Percentiles rank a stretch among this genome's conserved stretches.
Conservation (phyloP, 768 basidiomycete species). For the Auriculariales sp. region DNA sequence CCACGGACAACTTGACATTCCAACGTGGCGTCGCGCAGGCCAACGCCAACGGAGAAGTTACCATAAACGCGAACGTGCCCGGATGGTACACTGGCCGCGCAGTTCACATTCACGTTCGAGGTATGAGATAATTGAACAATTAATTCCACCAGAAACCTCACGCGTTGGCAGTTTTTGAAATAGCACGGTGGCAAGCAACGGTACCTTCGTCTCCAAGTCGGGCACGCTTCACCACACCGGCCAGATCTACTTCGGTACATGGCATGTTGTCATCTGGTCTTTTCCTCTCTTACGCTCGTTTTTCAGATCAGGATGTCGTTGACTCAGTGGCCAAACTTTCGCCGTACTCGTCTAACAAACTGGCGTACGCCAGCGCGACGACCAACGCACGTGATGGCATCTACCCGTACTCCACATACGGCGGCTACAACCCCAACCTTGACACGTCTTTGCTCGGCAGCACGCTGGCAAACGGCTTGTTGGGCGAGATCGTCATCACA, state of each 20-base stretch:
- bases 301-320: background rate
- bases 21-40: slow-evolving; percentile 3
- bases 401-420: background rate
- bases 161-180: background rate
- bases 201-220: background rate
- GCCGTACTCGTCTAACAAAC: background rate
- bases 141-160: no score
- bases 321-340: background rate
- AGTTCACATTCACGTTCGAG: slow-evolving; percentile 2
- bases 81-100: slow-evolving; percentile 5
- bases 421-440: background rate
- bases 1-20: slow-evolving; percentile 1
- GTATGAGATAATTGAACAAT: background rate
- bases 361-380: background rate
- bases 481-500: background rate
- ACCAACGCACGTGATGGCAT: background rate
- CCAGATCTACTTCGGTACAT: background rate
- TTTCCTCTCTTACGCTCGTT: background rate
- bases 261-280: background rate
- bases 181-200: background rate
- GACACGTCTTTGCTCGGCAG: background rate
- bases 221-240: background rate
- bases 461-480: background rate
- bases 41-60: background rate
- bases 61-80: slow-evolving; percentile 1